Base-by-base conservation (phyloP, 805 yeast species). In the Candida caryicola region DNA sequence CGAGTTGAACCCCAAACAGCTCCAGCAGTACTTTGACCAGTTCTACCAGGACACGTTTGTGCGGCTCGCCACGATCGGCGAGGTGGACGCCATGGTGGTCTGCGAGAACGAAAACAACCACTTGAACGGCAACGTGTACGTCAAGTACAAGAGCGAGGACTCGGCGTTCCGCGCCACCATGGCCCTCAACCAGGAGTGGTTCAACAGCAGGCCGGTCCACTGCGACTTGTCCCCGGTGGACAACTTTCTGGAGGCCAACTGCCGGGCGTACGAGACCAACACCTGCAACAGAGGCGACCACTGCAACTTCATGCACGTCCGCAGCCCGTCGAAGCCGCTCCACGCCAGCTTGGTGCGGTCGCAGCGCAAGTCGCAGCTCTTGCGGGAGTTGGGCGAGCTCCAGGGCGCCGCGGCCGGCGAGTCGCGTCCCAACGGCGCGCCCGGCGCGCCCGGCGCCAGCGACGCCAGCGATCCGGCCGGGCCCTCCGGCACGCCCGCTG, bases 261-360 rank as follows among this genome's bases (percentile, higher is more conserved):
- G 98, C 55, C 69, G 86, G 29, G 83, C 83, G 30, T 82, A 82
- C 52, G 86, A 81, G 27, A 60, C 69, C 2, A 61, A 70, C 17
- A 65, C 64, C 10, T 90, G 98, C 55, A 75, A 72, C n/a, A 73
- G 97, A 55, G 91, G 89, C 2, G 85, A 81, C 23, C 74, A 76
- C 52, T 90, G 98, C 62, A 90, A 90, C 59, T 89, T 85, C 59
- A 83, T 88, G 76, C 98, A 90, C 59, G 72, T 82, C 2, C 70
- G 81, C 49, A 60, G 71, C 27, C 87, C 95, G 0, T 55, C 75
- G 2, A 52, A 52, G 5, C 66, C 58, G 10, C 53, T 81, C 19
- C 57, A 69, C 32, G 55, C 49, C 4, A 69, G 64, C 10, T 60
- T 85, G 38, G 51, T 50, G 33, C 48, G 49, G 25, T 56, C 71